Conservation (phyloP, 2,329 filamentous ascomycete species). For the Stachybotrys chartarum region DNA sequence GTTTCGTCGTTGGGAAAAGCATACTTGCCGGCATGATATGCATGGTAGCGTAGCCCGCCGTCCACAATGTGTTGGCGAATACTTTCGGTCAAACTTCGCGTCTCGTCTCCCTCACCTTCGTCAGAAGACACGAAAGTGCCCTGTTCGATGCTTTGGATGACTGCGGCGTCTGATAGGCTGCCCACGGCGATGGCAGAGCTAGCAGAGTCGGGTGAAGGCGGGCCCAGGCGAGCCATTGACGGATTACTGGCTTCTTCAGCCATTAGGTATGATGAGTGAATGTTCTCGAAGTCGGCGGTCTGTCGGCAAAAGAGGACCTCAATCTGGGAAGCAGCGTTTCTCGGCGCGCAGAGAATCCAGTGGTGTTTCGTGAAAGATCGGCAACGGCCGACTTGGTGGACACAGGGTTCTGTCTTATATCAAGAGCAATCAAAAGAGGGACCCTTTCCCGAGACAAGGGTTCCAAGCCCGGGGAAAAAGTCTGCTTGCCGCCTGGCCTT, state of each 20-base stretch:
- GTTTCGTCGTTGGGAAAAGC: constrained; percentile 35
- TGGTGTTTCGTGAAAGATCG: not conserved
- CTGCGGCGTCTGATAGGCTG: constrained; percentile 17
- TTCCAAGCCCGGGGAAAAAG: not conserved
- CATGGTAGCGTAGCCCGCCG: constrained; percentile 31
- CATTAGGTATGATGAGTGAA: not conserved
- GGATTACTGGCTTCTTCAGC: constrained; percentile 3
- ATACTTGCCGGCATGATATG: constrained; percentile 33
- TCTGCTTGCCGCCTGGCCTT: not conserved
- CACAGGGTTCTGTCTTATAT: not conserved
- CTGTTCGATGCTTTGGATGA: constrained; percentile 24
- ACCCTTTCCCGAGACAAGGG: not conserved
- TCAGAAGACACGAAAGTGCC: constrained; percentile 17
- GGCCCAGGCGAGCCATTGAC: constrained; percentile 6
- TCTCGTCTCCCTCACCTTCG: constrained; percentile 21
- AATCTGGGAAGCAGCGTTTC: no score
- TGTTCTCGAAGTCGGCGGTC: no score
- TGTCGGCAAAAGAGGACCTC: no score
- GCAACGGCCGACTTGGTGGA: not conserved
- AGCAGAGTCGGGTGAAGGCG: constrained; percentile 18
- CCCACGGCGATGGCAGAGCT: constrained; percentile 23
- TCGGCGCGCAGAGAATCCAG: not conserved
- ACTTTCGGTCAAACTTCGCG: constrained; percentile 32
- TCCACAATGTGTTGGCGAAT: constrained; percentile 36
- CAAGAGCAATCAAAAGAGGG: not conserved